phyloP scores from a whole-genome alignment of 192 early-diverging fungal species.

The Coemansia sp. region DNA sequence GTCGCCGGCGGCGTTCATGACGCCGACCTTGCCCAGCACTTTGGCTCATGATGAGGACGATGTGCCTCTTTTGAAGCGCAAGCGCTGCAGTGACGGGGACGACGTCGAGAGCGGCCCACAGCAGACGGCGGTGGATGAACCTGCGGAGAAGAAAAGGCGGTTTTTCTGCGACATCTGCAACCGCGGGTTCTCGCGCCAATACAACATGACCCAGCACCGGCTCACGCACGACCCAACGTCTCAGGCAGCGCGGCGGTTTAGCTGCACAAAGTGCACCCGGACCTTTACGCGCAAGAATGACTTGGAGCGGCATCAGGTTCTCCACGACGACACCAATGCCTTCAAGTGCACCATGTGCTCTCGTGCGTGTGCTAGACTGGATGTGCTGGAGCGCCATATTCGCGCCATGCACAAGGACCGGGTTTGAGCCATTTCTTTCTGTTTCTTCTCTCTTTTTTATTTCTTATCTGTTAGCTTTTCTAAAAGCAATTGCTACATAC shows the following conservation, averaged over 20 bases:
- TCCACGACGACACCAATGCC: slow-evolving; percentile 55
- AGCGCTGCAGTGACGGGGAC: not conserved
- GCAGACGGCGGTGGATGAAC: not conserved
- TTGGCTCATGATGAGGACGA: slow-evolving; percentile 4
- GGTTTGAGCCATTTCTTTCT: not conserved
- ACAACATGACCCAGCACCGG: slow-evolving; percentile 82
- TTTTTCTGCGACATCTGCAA: slow-evolving; percentile 62
- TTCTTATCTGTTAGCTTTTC: not conserved
- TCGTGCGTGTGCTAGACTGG: slow-evolving; percentile 56
- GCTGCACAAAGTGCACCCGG: slow-evolving; percentile 59
- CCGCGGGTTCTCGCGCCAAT: slow-evolving; percentile 75
- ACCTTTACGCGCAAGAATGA: slow-evolving; percentile 84
- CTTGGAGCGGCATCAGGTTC: slow-evolving; percentile 63
- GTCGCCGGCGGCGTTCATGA: slow-evolving; percentile 16
- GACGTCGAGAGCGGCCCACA: not conserved
- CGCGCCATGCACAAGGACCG: slow-evolving; percentile 38
- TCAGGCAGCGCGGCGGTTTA: slow-evolving; percentile 54
- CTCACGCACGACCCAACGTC: slow-evolving; percentile 65
- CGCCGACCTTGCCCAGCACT: slow-evolving; percentile 14
- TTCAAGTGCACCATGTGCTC: slow-evolving; percentile 57
- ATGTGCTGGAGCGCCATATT: slow-evolving; percentile 56
- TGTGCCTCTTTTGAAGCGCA: slow-evolving; percentile 13
- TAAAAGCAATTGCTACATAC: slow-evolving; percentile 2
- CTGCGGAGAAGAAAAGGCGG: slow-evolving; percentile 1
- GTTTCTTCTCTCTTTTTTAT: slow-evolving; percentile 4